Percentiles rank a stretch among this genome's conserved stretches.
phyloP scores from a whole-genome alignment of 108 stramenopile species.

The Hondaea fermentalgiana region DNA sequence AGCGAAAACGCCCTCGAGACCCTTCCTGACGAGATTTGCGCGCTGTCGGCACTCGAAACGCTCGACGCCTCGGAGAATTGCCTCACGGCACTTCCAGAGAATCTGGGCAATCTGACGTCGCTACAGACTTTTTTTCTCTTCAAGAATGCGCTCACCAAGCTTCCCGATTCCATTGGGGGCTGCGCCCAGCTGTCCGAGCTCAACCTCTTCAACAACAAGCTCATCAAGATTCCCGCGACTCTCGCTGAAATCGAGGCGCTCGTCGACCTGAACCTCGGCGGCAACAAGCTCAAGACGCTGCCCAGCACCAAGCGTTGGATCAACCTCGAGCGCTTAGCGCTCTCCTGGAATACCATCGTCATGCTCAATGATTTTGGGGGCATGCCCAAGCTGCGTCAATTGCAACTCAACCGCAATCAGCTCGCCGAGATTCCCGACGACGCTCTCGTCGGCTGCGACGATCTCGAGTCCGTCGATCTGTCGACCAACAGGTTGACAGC shows the following conservation, averaged over 20 bases:
- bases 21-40: not conserved
- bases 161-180: not conserved
- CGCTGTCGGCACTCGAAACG: not conserved
- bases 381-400: not conserved
- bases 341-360: not conserved
- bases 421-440: not conserved
- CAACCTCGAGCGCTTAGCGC: not conserved
- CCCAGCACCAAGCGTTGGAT: not conserved
- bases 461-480: not conserved
- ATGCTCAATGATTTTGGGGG: not conserved
- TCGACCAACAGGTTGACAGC: not conserved
- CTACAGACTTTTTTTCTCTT: not conserved
- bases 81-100: not conserved
- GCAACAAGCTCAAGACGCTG: conserved; percentile 10
- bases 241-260: not conserved
- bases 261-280: not conserved
- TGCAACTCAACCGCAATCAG: not conserved
- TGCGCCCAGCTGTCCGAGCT: not conserved
- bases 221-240: not conserved
- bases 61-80: not conserved
- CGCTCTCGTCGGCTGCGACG: not conserved
- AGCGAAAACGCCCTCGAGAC: not conserved
- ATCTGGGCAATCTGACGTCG: not conserved
- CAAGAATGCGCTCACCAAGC: not conserved
- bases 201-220: conserved; percentile 26